A percentile compares a stretch with the other conserved stretches of the same genome.
phyloP scores from a whole-genome alignment of 2,329 filamentous ascomycete species.

The Tothia fuscella region DNA sequence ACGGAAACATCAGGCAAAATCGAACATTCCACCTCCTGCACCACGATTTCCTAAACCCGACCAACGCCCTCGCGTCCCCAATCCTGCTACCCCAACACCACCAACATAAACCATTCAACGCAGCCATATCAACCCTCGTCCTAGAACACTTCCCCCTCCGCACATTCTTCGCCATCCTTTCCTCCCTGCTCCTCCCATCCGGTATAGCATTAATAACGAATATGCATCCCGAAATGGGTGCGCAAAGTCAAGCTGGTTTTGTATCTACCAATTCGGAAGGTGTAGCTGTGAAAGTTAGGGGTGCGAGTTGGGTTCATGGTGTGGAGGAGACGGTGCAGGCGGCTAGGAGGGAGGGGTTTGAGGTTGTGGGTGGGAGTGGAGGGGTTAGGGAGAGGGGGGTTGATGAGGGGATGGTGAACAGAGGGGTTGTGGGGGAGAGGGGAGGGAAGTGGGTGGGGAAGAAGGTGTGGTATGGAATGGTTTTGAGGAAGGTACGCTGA shows the following conservation, averaged over 20 bases:
- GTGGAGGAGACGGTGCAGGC: constrained; percentile 39
- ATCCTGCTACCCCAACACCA: constrained; percentile 14
- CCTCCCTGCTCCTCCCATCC: constrained; percentile 29
- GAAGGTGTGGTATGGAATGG: constrained; percentile 28
- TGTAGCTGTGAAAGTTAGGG: constrained; percentile 40
- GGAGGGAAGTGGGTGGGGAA: constrained; percentile 29
- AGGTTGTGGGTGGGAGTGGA: constrained; percentile 15
- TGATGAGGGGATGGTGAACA: constrained; percentile 19
- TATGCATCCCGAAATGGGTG: constrained; percentile 56
- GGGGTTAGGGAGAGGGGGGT: constrained; percentile 21
- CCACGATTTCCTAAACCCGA: constrained; percentile 22
- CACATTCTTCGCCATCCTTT: constrained; percentile 37
- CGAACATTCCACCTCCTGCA: constrained; percentile 14
- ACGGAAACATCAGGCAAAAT: not conserved
- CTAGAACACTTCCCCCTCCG: constrained; percentile 49
- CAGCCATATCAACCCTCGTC: constrained; percentile 49
- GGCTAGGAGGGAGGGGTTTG: constrained; percentile 27
- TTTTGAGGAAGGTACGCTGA: constrained; percentile 16
- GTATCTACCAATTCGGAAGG: constrained; percentile 30
- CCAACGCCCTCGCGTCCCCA: constrained; percentile 15
- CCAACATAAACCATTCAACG: constrained; percentile 22
- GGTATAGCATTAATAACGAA: constrained; percentile 51
- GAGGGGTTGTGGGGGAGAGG: constrained; percentile 21
- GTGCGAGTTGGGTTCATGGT: constrained; percentile 46
- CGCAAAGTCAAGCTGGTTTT: constrained; percentile 49